Percentiles rank a stretch among this genome's conserved stretches.
Conservation (phyloP, 805 yeast genomes). For the Saturnispora quitensis region DNA sequence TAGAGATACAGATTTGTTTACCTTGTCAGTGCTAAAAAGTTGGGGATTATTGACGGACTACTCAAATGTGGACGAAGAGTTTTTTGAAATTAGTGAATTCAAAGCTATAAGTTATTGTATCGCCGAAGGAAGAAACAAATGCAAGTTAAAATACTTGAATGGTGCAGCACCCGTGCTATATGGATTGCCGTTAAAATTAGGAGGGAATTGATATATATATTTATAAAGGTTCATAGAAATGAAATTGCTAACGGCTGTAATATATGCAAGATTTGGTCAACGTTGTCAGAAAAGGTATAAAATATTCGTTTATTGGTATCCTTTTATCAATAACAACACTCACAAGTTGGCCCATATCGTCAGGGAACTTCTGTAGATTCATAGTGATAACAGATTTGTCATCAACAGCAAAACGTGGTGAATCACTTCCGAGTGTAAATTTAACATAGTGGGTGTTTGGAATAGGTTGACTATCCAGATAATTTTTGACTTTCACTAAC, state of each 20-base stretch:
- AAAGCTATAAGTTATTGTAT: constrained; percentile 48
- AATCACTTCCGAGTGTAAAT: not conserved
- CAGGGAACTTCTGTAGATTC: not conserved
- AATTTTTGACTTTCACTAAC: not conserved
- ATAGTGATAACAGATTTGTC: not conserved
- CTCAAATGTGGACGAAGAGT: constrained; percentile 11
- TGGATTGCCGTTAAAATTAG: constrained; percentile 59
- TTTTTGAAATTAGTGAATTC: constrained; percentile 12
- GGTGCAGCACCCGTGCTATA: constrained; percentile 91
- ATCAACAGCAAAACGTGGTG: not conserved
- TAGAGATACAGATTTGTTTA: constrained; percentile 82
- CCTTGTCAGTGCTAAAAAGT: constrained; percentile 45
- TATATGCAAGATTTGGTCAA: constrained; percentile 3
- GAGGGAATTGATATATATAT: not conserved
- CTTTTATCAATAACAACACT: not conserved
- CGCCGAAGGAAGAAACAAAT: constrained; percentile 49
- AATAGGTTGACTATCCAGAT: not conserved
- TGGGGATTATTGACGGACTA: constrained; percentile 51
- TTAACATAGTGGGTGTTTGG: not conserved
- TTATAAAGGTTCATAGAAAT: not conserved
- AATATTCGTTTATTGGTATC: not conserved
- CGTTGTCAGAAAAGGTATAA: not conserved
- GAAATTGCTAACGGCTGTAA: not conserved
- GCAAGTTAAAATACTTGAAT: constrained; percentile 66
- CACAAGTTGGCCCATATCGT: not conserved